phyloP scores from a whole-genome alignment of 2,329 filamentous ascomycete species.

The Cytospora piceicola region DNA sequence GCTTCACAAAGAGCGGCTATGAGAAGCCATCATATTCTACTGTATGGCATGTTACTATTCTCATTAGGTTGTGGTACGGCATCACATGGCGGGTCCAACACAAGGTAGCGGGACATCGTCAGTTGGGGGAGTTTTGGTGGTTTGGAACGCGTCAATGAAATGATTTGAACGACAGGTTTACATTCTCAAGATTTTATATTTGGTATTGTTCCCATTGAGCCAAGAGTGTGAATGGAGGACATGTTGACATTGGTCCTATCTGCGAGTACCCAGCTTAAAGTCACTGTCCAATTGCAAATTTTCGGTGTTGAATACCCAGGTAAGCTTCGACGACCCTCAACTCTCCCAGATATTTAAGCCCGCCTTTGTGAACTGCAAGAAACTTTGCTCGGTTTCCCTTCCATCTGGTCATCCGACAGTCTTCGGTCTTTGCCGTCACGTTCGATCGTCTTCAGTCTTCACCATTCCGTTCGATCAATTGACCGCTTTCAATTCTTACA shows the following conservation, averaged over 20 bases:
- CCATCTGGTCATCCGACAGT: background rate
- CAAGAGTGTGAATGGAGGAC: background rate
- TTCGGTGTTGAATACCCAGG: background rate
- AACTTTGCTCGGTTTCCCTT: background rate
- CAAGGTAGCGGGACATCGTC: background rate
- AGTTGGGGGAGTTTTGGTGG: background rate
- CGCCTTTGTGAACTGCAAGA: background rate
- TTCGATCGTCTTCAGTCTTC: background rate
- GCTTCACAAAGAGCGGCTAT: background rate
- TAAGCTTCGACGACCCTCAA: background rate
- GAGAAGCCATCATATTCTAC: background rate
- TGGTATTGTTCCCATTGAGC: background rate
- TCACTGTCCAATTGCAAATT: background rate
- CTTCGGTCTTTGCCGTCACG: background rate
- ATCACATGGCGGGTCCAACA: background rate
- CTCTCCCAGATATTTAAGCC: background rate
- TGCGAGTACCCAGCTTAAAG: background rate
- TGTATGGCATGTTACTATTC: background rate
- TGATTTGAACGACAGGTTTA: background rate
- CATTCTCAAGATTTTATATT: background rate
- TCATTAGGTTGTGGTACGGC: background rate
- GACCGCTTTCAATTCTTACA: background rate
- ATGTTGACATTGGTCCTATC: background rate
- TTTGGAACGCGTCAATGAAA: background rate
- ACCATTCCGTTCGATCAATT: background rate